Percentiles rank a stretch among this genome's conserved stretches.
Conservation (phyloP, 169 alveolate genomes). For the Plasmodium berghei region DNA sequence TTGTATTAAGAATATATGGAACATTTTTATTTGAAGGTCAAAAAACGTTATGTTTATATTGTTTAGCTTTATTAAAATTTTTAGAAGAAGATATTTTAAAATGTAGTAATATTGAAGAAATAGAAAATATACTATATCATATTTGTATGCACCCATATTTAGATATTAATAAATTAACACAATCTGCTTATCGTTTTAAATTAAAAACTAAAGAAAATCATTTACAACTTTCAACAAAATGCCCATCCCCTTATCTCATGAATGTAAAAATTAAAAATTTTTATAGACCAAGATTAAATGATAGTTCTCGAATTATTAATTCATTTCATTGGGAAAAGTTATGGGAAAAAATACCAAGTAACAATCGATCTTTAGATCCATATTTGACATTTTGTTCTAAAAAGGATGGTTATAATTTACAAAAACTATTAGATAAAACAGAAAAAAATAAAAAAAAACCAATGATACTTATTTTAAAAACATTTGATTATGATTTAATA, state of each 20-base stretch:
- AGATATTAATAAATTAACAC: conserved; percentile 80
- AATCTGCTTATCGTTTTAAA: conserved; percentile 82
- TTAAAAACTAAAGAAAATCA: conserved; percentile 79
- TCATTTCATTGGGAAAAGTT: conserved; percentile 83
- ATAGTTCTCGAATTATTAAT: conserved; percentile 72
- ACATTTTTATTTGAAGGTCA: conserved; percentile 84
- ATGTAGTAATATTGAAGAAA: conserved; percentile 79
- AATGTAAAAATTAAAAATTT: conserved; percentile 82
- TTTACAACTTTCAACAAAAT: conserved; percentile 60
- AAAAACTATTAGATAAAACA: conserved; percentile 37
- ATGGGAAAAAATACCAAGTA: conserved; percentile 80
- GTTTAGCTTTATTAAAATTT: conserved; percentile 80
- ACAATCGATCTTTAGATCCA: conserved; percentile 48
- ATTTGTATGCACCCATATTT: conserved; percentile 79
- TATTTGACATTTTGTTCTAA: conserved; percentile 22
- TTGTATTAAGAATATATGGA: conserved; percentile 82
- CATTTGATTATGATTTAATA: conserved; percentile 50
- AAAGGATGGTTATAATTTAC: conserved; percentile 63
- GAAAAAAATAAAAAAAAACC: conserved; percentile 74
- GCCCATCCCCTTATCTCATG: conserved; percentile 82
- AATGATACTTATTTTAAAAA: conserved; percentile 54
- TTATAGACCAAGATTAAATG: conserved; percentile 82
- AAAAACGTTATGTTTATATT: conserved; percentile 81
- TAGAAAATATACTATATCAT: conserved; percentile 81
- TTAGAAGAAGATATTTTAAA: conserved; percentile 75